Conservation (phyloP, 768 basidiomycete species). For the Suillus plorans region DNA sequence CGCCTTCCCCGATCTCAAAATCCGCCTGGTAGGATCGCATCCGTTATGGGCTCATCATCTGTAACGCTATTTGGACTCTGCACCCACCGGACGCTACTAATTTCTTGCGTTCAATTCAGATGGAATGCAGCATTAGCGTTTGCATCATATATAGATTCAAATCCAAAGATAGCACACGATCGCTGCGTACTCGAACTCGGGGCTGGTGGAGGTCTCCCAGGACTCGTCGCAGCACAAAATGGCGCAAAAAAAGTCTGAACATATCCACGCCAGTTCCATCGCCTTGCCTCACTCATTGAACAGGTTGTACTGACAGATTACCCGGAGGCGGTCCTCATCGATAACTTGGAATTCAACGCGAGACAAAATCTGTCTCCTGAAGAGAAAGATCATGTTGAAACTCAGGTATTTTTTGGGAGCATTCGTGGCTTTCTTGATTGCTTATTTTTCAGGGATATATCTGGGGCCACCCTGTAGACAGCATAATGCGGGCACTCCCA, state of each 20-base stretch:
- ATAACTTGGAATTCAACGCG: conserved; percentile 76
- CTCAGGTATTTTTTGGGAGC: conserved; percentile 37
- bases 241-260: conserved; percentile 61
- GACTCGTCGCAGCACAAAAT: conserved; percentile 69
- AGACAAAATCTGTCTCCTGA: conserved; percentile 46
- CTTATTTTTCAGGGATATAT: conserved; percentile 61
- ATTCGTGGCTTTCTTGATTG: conserved; percentile 1
- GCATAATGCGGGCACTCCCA: conserved; percentile 29
- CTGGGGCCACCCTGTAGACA: conserved; percentile 64
- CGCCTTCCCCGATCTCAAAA: conserved; percentile 40
- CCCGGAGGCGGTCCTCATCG: conserved; percentile 72
- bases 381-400: conserved; percentile 19
- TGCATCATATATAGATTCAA: conserved; percentile 65
- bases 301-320: conserved; percentile 92
- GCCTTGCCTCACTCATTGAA: neutral
- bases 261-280: neutral
- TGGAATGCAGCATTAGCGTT: conserved; percentile 82
- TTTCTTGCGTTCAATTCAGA: conserved; percentile 35
- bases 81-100: neutral
- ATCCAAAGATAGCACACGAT: conserved; percentile 43
- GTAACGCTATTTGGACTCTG: conserved; percentile 36
- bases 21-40: conserved; percentile 76
- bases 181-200: conserved; percentile 81
- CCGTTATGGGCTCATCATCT: conserved; percentile 82
- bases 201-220: conserved; percentile 89